Conservation (phyloP, 352 stramenopile genomes). For the Phytopythium montanum region DNA sequence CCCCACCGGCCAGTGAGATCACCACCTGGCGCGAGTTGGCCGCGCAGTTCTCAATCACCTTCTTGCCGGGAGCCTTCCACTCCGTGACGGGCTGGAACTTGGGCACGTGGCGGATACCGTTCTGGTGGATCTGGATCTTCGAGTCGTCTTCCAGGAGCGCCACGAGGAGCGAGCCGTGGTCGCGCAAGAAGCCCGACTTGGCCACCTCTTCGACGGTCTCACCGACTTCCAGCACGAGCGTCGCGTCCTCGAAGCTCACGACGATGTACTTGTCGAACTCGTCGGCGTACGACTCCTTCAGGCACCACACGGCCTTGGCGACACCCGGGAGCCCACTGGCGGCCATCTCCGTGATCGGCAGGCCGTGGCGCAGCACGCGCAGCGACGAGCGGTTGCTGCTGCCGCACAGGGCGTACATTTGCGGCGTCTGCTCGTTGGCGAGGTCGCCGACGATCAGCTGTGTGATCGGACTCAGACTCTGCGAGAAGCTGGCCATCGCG, state of each 20-base stretch:
- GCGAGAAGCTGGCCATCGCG: conserved; percentile 69
- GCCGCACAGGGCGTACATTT: conserved; percentile 97
- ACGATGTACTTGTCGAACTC: conserved; percentile 95
- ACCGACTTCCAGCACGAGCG: conserved; percentile 96
- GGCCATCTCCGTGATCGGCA: conserved; percentile 96
- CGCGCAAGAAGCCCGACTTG: conserved; percentile 93
- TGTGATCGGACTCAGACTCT: conserved; percentile 92
- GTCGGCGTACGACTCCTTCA: conserved; percentile 86
- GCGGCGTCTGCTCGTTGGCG: conserved; percentile 93
- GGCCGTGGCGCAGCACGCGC: conserved; percentile 94
- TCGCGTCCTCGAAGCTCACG: conserved; percentile 99
- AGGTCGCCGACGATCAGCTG: conserved; percentile 95
- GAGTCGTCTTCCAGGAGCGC: conserved; percentile 93
- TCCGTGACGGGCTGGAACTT: conserved; percentile 93
- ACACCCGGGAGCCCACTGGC: conserved; percentile 94
- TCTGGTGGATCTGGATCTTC: conserved; percentile 95
- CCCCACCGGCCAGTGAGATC: conserved; percentile 94
- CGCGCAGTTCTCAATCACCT: conserved; percentile 96
- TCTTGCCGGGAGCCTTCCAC: conserved; percentile 97
- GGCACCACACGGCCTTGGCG: conserved; percentile 94
- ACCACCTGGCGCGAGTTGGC: conserved; percentile 96
- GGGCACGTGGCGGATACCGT: conserved; percentile 95
- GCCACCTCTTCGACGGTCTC: conserved; percentile 98
- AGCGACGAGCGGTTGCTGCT: conserved; percentile 92
- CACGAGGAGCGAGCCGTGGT: conserved; percentile 94